Evolutionary conservation across 1,284 basidiomycete species (phyloP), one percentile per base, ranked within the genome.

Genomic region (Inonotus obliquus): DNA sequence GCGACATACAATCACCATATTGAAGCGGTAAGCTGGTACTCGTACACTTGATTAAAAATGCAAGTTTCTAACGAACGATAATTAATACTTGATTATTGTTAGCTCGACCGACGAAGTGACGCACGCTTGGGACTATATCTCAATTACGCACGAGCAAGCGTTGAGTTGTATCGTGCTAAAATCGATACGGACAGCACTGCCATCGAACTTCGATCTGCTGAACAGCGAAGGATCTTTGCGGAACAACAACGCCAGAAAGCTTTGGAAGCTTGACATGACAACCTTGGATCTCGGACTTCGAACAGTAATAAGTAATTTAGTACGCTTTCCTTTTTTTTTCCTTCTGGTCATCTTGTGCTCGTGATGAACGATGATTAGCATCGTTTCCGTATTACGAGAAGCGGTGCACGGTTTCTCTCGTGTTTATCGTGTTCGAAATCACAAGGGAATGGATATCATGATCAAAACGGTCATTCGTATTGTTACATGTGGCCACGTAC

Each of bases 141-240:
- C 1, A 47, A 51, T 2, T 45, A 29, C 27, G 55, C 55, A 32
- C 57, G 78, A n/a, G 69, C 72, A 19, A 80, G 77, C 65, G 76
- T 72, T 3, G 73, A 77, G 4, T 77, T 78, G 21, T 41, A 27
- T 14, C 77, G 82, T 17, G 83, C 83, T 6, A 68, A 82, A 51
- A 80, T 84, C 59, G 88, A 90, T 67, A 72, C 86, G 4, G 84
- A 87, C 29, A 72, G 83, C 66, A 74, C 83, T 29, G 74, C 73
- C 41, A 73, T 87, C 39, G 87, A 90, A 63, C 69, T 88, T 60
- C 77, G 77, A 62, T 78, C 79, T 44, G 81, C 82, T 13, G 82
- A 85, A 74, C 75, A 74, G 59, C 78, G 85, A 58, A 78, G 84
- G 57, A 77, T 77, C 63, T 74, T 83, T 29, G 81, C 85, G 37